Conservation (phyloP, 208 protist genomes). For the Trichomonas gallinae region DNA sequence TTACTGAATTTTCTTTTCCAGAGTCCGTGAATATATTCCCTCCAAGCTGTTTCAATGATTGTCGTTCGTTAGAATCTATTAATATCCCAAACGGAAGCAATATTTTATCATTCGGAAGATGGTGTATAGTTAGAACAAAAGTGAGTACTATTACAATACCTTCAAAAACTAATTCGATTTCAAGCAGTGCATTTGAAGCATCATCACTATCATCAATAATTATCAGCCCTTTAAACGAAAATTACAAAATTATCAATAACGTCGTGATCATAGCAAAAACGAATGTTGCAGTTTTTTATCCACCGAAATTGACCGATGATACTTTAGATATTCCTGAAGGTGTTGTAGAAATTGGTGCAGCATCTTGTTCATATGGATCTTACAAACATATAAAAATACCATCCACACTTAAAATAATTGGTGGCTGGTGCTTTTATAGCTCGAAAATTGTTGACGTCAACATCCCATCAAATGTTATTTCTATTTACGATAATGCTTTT, state of each 20-base stretch:
- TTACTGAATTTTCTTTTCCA: not conserved
- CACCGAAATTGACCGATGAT: not conserved
- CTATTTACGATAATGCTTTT: not conserved
- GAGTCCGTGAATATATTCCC: not conserved
- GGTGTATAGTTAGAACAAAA: not conserved
- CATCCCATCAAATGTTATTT: not conserved
- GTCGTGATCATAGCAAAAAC: not conserved
- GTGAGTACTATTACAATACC: not conserved
- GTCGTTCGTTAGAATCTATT: not conserved
- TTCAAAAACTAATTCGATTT: not conserved
- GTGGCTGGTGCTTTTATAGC: not conserved
- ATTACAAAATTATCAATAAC: not conserved
- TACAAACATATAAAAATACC: not conserved
- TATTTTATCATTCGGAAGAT: not conserved
- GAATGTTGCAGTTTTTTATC: not conserved
- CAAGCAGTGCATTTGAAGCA: not conserved
- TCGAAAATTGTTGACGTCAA: not conserved
- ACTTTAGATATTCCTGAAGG: not conserved
- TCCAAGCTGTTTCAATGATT: not conserved
- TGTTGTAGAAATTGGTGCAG: not conserved
- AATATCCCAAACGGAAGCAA: not conserved
- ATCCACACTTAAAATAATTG: not conserved
- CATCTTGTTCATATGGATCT: too few relatives aligned
- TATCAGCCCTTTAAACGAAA: too few relatives aligned
- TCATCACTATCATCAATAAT: not conserved